These are phyloP conservation scores for Leccinum barrowsii DNA, from an alignment of 768 basidiomycete species.

Conservation along the genomic window DNA sequence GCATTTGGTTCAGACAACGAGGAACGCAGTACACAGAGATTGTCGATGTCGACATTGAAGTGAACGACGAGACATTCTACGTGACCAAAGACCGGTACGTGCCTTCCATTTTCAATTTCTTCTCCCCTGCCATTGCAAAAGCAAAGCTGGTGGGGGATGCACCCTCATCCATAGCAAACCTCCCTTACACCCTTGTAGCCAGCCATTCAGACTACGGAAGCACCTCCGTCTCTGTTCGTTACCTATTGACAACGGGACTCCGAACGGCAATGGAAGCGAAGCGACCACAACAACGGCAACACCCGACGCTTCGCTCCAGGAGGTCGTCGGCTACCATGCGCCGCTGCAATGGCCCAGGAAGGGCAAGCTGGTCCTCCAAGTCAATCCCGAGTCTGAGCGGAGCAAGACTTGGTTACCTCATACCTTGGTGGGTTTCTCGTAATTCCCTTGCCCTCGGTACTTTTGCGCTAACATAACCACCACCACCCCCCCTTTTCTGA, in stretches of 20 bases:
- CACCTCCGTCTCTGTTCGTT: slow-evolving; percentile 24
- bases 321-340: slow-evolving; percentile 15
- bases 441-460: neutral
- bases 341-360: slow-evolving; percentile 39
- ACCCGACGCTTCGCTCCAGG: neutral
- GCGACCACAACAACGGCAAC: neutral
- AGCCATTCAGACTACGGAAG: slow-evolving; percentile 14
- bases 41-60: slow-evolving; percentile 20
- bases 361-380: slow-evolving; percentile 43
- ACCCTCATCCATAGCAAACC: neutral
- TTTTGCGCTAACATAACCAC: neutral
- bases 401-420: slow-evolving; percentile 43
- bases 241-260: neutral
- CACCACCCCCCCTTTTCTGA: neutral
- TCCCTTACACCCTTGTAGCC: neutral
- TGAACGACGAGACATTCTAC: slow-evolving; percentile 23
- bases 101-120: neutral
- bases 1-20: slow-evolving; percentile 25
- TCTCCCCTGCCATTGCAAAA: neutral
- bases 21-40: slow-evolving; percentile 20
- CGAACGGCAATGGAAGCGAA: neutral
- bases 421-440: slow-evolving; percentile 36
- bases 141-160: neutral
- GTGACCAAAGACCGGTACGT: slow-evolving; percentile 16
- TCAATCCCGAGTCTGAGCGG: slow-evolving; percentile 37